Base-by-base conservation (phyloP, 768 basidiomycete species). In the Pleurotus ostreatus region DNA sequence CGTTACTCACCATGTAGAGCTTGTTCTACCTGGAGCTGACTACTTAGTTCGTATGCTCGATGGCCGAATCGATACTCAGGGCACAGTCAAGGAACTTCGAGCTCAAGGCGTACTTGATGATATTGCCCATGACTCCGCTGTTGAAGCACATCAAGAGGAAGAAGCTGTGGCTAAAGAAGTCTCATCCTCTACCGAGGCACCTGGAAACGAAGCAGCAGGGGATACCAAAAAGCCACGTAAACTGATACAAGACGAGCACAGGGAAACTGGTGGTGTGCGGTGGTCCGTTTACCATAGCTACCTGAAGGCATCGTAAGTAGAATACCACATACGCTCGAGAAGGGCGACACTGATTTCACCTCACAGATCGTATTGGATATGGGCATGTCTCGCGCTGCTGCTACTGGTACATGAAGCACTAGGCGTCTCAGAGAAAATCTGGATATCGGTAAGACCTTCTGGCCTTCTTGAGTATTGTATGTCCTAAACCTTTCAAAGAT, bases 1-100 rank as follows among this genome's bases (percentile, higher is more conserved):
- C 3, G 90, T 94, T 37, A 91, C 90, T 0, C 92, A 94, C 59
- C 91, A 93, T 63, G 85, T 93, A 23, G 88, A 92, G 49, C 79
- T 94, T 1, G 85, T 93, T 15, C 79, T 92, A 5, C 86, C 90
- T 0, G 85, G 83, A 0, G 81, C 88, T 0, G 64, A 85, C 61
- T 91, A 91, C 62, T 70, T 93, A 2, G 78, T 92, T 5, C 82
- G 89, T 23, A 86, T 93, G 80, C 75, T 90, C 1, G 90, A 92
- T 64, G 92, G 91, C 2, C 82, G 89, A 12, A 83, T 92, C 49
- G 89, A 92, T 62, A 78, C 80, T 1, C 83, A 89, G 64, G 92
- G 92, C 5, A 80, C 79, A 0, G 73, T 88, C 8, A 75, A 78
- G 43, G 88, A 89, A 5, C 74, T 93, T 5, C 79, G 80, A 0